Conservation (phyloP, 2,329 filamentous ascomycete genomes). For the Botryosphaeria dothidea region DNA sequence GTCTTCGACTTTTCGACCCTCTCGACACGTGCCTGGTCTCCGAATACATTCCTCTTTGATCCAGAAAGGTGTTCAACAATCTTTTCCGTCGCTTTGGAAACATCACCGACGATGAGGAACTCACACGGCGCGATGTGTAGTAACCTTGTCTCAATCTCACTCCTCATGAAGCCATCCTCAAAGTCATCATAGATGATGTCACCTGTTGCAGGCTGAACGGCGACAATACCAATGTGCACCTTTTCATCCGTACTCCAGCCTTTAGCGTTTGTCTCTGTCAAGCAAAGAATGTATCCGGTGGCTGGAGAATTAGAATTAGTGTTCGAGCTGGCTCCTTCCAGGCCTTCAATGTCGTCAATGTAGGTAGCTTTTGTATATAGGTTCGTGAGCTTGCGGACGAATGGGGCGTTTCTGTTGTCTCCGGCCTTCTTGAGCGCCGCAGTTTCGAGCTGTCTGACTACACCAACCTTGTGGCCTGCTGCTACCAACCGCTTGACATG, state of each 20-base stretch:
- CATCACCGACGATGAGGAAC: slow-evolving; percentile 85
- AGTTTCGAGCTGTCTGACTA: slow-evolving; percentile 92
- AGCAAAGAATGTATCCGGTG: slow-evolving; percentile 87
- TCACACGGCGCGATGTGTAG: slow-evolving; percentile 95
- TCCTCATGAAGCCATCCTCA: slow-evolving; percentile 96
- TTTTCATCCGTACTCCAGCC: slow-evolving; percentile 86
- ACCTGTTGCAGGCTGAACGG: slow-evolving; percentile 92
- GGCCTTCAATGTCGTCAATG: slow-evolving; percentile 85
- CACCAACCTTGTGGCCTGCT: slow-evolving; percentile 93
- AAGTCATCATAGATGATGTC: slow-evolving; percentile 96
- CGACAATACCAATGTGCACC: slow-evolving; percentile 86
- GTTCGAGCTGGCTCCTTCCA: slow-evolving; percentile 59
- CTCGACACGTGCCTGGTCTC: slow-evolving; percentile 85
- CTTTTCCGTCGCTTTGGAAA: slow-evolving; percentile 90
- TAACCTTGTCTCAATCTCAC: slow-evolving; percentile 91
- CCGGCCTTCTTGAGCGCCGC: slow-evolving; percentile 93
- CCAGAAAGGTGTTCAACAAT: slow-evolving; percentile 86
- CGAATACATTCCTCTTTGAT: slow-evolving; percentile 86
- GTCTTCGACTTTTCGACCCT: slow-evolving; percentile 74
- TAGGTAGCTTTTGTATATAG: slow-evolving; percentile 98
- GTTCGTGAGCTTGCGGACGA: slow-evolving; percentile 89
- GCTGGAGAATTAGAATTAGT: slow-evolving; percentile 56
- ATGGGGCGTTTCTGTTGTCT: slow-evolving; percentile 90
- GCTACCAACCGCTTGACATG: slow-evolving; percentile 91
- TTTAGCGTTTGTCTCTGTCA: slow-evolving; percentile 82